Evolutionary conservation across 1,284 basidiomycete genomes (phyloP).

Genomic region (Trichosporon asahii): DNA sequence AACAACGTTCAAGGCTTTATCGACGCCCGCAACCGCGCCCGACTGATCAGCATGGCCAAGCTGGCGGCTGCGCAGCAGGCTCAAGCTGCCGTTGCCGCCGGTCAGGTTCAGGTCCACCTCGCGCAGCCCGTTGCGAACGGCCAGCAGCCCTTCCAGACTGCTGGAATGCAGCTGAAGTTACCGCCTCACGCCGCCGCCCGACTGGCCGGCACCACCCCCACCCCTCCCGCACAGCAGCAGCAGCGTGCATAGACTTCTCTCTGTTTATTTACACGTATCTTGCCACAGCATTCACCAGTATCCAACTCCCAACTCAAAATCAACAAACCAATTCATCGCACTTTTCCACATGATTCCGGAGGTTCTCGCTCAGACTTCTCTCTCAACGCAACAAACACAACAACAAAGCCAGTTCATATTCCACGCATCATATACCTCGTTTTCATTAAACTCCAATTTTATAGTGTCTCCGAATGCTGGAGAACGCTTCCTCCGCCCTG

Average conservation of each 20-base stretch:
- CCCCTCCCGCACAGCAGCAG: conserved; percentile 26
- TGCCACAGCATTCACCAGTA: neutral
- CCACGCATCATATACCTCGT: conserved; percentile 3
- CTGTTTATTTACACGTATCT: neutral
- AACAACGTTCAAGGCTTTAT: conserved; percentile 36
- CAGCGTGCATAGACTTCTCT: neutral
- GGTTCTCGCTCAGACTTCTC: neutral
- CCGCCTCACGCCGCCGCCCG: conserved; percentile 45
- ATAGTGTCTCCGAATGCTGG: conserved; percentile 4
- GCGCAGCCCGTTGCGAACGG: conserved; percentile 11
- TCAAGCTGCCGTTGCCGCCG: conserved; percentile 18
- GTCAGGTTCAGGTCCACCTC: conserved; percentile 16
- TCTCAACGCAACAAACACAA: neutral
- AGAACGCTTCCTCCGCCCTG: conserved; percentile 6
- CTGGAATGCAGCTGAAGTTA: conserved; percentile 40
- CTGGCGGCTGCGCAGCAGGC: conserved; percentile 31
- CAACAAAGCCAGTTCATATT: neutral
- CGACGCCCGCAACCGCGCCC: conserved; percentile 30
- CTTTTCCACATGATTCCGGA: neutral
- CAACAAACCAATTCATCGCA: conserved; percentile 6
- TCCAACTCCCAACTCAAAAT: conserved; percentile 3
- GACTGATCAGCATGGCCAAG: conserved; percentile 30
- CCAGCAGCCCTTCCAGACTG: conserved; percentile 16
- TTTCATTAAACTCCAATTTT: neutral
- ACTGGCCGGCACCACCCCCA: conserved; percentile 26